A percentile compares a stretch with the other conserved stretches of the same genome.
phyloP scores from a whole-genome alignment of 108 stramenopile genomes.

The Nitzschia sp. region DNA sequence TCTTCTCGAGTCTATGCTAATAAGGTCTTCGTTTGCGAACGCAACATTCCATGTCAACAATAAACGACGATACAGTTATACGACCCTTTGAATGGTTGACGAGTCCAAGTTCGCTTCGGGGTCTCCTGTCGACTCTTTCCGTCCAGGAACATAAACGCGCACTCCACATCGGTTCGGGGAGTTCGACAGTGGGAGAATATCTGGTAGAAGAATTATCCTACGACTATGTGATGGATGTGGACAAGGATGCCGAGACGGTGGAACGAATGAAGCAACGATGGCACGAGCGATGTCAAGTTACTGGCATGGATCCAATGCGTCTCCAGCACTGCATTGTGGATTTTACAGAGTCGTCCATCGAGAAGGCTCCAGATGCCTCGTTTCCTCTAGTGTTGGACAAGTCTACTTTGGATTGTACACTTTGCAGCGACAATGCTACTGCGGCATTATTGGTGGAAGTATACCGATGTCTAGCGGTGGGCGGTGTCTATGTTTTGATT shows the following conservation, averaged over 20 bases:
- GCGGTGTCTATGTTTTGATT: slow-evolving; percentile 71
- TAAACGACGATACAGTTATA: background rate
- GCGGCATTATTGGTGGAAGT: slow-evolving; percentile 63
- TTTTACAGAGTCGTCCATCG: slow-evolving; percentile 35
- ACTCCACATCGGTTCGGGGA: slow-evolving; percentile 81
- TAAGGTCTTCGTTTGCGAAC: no score
- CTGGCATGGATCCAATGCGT: background rate
- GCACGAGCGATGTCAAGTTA: slow-evolving; percentile 21
- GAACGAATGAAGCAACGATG: slow-evolving; percentile 65
- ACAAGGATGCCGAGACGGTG: slow-evolving; percentile 60
- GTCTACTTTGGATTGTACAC: slow-evolving; percentile 79
- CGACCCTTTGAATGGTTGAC: slow-evolving; percentile 67
- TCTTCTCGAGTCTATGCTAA: no score
- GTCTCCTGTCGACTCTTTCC: slow-evolving; percentile 12
- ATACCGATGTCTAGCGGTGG: slow-evolving; percentile 58
- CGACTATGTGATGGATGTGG: slow-evolving; percentile 66
- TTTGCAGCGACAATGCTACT: slow-evolving; percentile 69
- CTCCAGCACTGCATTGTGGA: slow-evolving; percentile 17
- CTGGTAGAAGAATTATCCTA: slow-evolving; percentile 46
- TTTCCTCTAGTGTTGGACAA: slow-evolving; percentile 84
- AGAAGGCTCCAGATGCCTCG: slow-evolving; percentile 21
- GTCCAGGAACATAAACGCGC: slow-evolving; percentile 20
- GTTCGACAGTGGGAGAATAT: slow-evolving; percentile 72
- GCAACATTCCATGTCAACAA: no score
- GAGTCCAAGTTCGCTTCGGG: slow-evolving; percentile 36